A percentile compares a stretch with the other conserved stretches of the same genome.
Conservation (phyloP, 441 rosid species). For the Populus hybrid region DNA sequence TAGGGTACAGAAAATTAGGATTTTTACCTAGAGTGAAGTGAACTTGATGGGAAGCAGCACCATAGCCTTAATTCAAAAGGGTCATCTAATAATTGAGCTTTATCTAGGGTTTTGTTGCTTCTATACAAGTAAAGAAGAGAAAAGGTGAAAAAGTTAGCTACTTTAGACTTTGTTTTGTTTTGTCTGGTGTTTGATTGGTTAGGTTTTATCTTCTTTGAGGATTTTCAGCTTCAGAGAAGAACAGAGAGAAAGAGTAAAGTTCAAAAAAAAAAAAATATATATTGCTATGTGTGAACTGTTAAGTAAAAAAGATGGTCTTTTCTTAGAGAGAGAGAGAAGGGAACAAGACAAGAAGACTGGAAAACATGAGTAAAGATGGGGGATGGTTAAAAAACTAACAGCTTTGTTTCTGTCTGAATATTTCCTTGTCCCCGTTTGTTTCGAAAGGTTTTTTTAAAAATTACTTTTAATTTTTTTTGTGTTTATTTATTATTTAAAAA, state of each 20-base stretch:
- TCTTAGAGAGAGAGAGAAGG: not conserved
- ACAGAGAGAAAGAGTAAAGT: constrained; percentile 40
- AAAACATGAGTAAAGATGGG: not conserved
- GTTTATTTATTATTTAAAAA: no score
- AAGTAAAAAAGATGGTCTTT: not conserved
- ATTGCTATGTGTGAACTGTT: constrained; percentile 32
- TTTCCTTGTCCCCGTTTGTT: no score
- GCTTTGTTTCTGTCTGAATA: constrained; percentile 7
- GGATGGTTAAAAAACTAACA: not conserved
- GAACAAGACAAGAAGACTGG: not conserved
- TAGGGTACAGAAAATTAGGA: constrained; percentile 21
- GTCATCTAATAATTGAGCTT: constrained; percentile 31
- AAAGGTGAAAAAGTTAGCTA: constrained; percentile 20
- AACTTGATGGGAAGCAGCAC: constrained; percentile 53
- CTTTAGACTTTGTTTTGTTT: constrained; percentile 32
- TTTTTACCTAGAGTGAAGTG: constrained; percentile 47
- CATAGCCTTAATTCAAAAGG: constrained; percentile 42
- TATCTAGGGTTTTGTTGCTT: constrained; percentile 28
- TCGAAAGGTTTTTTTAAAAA: no score
- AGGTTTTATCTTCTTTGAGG: constrained; percentile 35
- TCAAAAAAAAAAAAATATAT: constrained; percentile 50
- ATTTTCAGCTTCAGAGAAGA: constrained; percentile 23
- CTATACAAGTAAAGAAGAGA: constrained; percentile 10
- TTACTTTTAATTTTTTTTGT: no score
- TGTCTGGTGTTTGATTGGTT: constrained; percentile 35